Evolutionary conservation across 2,329 filamentous ascomycete species (phyloP).

Genomic region (Arachnopeziza araneosa): DNA sequence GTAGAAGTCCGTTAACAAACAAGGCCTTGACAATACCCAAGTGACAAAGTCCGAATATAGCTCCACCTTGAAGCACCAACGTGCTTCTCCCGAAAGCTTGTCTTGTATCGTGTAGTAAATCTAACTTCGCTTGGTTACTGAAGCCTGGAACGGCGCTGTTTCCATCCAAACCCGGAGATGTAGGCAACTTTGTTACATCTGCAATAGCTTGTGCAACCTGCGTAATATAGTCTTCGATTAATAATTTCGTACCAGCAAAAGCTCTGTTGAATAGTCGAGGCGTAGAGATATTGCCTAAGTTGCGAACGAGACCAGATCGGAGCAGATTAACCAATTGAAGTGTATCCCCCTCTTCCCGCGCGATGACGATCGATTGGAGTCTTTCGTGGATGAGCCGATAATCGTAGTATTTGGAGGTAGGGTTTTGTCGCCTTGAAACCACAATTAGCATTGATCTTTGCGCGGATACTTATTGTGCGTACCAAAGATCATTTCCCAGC

Average conservation of each 20-base stretch:
- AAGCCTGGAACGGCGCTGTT: conserved; percentile 34
- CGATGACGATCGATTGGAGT: conserved; percentile 62
- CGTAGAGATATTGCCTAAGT: conserved; percentile 85
- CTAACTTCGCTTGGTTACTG: conserved; percentile 57
- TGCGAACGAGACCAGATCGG: conserved; percentile 72
- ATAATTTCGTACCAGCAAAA: conserved; percentile 80
- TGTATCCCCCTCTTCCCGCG: conserved; percentile 66
- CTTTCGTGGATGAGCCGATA: conserved; percentile 78
- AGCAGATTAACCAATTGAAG: conserved; percentile 72
- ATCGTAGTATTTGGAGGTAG: conserved; percentile 77
- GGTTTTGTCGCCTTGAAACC: conserved; percentile 68
- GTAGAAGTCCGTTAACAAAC: conserved; percentile 72
- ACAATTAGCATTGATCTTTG: conserved; percentile 8
- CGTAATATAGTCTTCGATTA: conserved; percentile 87
- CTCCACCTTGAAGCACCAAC: conserved; percentile 81
- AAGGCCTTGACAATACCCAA: conserved; percentile 85
- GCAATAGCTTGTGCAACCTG: conserved; percentile 77
- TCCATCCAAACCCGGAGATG: conserved; percentile 40
- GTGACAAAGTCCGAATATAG: conserved; percentile 87
- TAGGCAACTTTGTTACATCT: conserved; percentile 65
- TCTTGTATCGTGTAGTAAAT: conserved; percentile 79
- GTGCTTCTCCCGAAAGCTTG: conserved; percentile 85
- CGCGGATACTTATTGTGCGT: conserved; percentile 10
- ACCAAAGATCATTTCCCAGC: conserved; percentile 78
- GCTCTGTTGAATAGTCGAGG: conserved; percentile 77